phyloP scores from a whole-genome alignment of 2,329 filamentous ascomycete genomes.

The Xenoacremonium recifei region DNA sequence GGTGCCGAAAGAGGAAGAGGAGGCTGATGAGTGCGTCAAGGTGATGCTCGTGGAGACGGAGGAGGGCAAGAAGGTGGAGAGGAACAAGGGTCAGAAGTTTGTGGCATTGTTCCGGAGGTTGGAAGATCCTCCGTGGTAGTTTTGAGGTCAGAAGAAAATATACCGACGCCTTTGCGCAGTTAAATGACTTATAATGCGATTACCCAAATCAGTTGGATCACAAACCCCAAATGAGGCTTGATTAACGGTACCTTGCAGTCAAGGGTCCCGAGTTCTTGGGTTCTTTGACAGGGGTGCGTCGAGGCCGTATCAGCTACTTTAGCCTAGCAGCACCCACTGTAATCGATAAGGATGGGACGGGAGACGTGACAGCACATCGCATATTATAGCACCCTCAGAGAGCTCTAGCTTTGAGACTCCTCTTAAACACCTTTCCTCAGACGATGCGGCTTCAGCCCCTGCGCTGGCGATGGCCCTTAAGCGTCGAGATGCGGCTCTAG shows the following conservation, averaged over 20 bases:
- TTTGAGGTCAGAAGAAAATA: too few species aligned
- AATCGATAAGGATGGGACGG: constrained; percentile 21
- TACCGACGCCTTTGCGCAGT: too few species aligned
- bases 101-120: constrained; percentile 82
- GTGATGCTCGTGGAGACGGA: constrained; percentile 85
- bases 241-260: too few species aligned
- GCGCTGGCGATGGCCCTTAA: constrained; percentile 63
- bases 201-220: too few species aligned
- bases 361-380: constrained; percentile 14
- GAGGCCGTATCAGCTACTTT: too few species aligned
- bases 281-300: too few species aligned
- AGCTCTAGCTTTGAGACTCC: constrained; percentile 12
- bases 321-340: constrained; percentile 24
- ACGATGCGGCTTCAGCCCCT: constrained; percentile 32
- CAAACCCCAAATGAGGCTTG: too few species aligned
- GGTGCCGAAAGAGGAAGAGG: constrained; percentile 64
- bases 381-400: constrained; percentile 20
- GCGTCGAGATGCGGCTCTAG: constrained; percentile 69
- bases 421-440: constrained; percentile 17
- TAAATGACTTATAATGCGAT: too few species aligned
- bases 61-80: constrained; percentile 93
- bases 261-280: too few species aligned
- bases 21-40: constrained; percentile 67
- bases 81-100: constrained; percentile 88
- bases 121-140: constrained; percentile 75